phyloP scores from a whole-genome alignment of 192 early-diverging fungal species.

The Entrophospora sp. region DNA sequence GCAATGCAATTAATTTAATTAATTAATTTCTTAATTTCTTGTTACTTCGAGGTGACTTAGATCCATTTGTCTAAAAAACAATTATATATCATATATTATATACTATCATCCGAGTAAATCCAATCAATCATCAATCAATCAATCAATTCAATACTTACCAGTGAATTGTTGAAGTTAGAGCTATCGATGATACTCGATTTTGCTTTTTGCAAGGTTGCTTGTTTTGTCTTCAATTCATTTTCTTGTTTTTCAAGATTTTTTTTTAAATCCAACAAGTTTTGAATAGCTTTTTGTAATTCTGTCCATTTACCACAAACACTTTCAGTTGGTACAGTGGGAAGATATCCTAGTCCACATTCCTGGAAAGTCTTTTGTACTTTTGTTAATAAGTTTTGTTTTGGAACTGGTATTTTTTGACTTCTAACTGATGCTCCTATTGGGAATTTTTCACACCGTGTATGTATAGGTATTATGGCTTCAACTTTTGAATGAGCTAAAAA shows the following conservation, averaged over 20 bases:
- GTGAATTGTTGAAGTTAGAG: no score
- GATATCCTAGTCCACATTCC: conserved; percentile 35
- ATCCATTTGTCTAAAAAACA: no score
- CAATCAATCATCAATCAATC: no score
- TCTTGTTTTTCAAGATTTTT: conserved; percentile 75
- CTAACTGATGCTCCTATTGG: conserved; percentile 54
- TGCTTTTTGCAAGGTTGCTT: not conserved
- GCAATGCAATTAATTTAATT: no score
- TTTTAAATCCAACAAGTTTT: no score
- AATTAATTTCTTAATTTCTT: no score
- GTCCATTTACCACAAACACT: conserved; percentile 73
- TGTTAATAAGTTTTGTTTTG: conserved; percentile 40
- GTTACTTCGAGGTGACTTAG: no score
- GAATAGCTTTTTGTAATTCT: conserved; percentile 61
- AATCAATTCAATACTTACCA: no score
- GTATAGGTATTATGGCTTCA: not conserved
- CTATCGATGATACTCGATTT: no score
- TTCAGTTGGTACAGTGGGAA: conserved; percentile 72
- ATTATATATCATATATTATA: no score
- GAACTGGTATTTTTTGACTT: conserved; percentile 44
- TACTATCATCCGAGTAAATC: no score
- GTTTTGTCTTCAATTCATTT: conserved; percentile 49
- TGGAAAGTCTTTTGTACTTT: conserved; percentile 45
- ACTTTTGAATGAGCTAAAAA: not conserved
- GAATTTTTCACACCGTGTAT: conserved; percentile 41